These are phyloP conservation scores for Leucocoprinus birnbaumii DNA, from an alignment of 768 basidiomycete genomes.

Conservation along the genomic window DNA sequence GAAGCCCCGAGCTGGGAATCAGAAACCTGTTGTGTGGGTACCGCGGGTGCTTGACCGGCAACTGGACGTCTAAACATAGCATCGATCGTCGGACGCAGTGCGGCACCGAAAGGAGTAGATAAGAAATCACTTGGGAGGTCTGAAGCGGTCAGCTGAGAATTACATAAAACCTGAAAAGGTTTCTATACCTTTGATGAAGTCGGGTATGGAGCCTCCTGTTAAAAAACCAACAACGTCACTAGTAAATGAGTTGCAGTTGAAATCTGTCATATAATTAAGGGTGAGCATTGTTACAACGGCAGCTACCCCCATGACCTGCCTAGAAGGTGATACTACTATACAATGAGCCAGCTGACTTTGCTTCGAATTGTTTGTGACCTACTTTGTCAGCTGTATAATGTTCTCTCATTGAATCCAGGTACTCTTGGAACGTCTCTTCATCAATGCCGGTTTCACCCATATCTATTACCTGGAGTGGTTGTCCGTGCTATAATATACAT, in stretches of 20 bases:
- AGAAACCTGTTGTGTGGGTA: slow-evolving; percentile 27
- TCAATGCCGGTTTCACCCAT: slow-evolving; percentile 83
- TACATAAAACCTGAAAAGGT: background rate
- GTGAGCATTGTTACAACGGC: background rate
- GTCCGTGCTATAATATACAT: slow-evolving; percentile 59
- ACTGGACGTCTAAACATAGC: slow-evolving; percentile 73
- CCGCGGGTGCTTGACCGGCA: slow-evolving; percentile 34
- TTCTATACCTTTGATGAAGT: slow-evolving; percentile 69
- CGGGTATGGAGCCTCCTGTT: slow-evolving; percentile 78
- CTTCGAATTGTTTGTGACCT: slow-evolving; percentile 18
- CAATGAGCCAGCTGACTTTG: background rate
- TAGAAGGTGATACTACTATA: slow-evolving; percentile 76
- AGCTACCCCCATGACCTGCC: slow-evolving; percentile 35
- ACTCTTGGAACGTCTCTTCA: slow-evolving; percentile 83
- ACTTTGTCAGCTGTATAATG: slow-evolving; percentile 92
- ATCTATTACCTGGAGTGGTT: slow-evolving; percentile 65
- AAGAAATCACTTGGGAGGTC: slow-evolving; percentile 83
- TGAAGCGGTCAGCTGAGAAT: slow-evolving; percentile 21
- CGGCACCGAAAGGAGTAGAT: slow-evolving; percentile 84
- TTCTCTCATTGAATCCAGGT: slow-evolving; percentile 67
- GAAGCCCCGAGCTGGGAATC: slow-evolving; percentile 47
- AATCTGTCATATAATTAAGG: slow-evolving; percentile 55
- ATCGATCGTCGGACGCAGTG: slow-evolving; percentile 88
- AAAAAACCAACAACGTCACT: slow-evolving; percentile 86
- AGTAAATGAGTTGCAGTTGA: slow-evolving; percentile 95